Evolutionary conservation across 305 asterid species (phyloP), one percentile per base, ranked within the genome.

Genomic region (Fraxinus xanthoxyloides): DNA sequence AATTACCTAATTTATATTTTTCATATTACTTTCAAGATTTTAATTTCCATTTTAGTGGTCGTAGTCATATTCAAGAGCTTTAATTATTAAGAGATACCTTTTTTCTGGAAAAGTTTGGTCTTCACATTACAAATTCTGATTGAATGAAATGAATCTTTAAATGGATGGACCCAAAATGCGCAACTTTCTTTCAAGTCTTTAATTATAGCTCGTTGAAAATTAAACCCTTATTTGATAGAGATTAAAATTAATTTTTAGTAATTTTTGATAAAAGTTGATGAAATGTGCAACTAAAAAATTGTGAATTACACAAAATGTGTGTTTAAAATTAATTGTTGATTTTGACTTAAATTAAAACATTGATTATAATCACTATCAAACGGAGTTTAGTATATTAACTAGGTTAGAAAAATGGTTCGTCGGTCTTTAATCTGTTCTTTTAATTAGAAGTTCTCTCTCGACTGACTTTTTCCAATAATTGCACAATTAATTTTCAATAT

Each of bases 401-500:
- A 1, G 0, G 1, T 46, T 12, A 0, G 54, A 12, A 46, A 46
- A 46, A 46, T 3, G 48, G 48, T 40, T 40, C 3, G 15, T 40
- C 13, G 3, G 3, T 9, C 48, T 9, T 9, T 40, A 40, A 40
- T 40, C 2, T 40, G 2, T 9, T 40, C 15, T 40, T 40, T 40
- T 40, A 40, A 40, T 40, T 40, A 3, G 15, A 13, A 13, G 5
- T 46, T 12, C 2, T 12, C n/a, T 13, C 54, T 46, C 1, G 17
- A 13, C 1, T 17, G 54, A 46, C 54, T 12, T 46, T 46, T 12
- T 7, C 12, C 5, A 12, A 46, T 43, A 43, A 13, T 43, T 12
- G 54, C 5, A 46, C n/a, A 46, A 12, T 46, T 0, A 12, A 89
- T 98, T 46, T 46, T 13, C 54, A 43, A 43, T 43, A 10, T 43